Percentiles rank a stretch among this genome's conserved stretches.
phyloP scores from a whole-genome alignment of 1,139 yeast genomes.

The Saccharomyces hybrid region DNA sequence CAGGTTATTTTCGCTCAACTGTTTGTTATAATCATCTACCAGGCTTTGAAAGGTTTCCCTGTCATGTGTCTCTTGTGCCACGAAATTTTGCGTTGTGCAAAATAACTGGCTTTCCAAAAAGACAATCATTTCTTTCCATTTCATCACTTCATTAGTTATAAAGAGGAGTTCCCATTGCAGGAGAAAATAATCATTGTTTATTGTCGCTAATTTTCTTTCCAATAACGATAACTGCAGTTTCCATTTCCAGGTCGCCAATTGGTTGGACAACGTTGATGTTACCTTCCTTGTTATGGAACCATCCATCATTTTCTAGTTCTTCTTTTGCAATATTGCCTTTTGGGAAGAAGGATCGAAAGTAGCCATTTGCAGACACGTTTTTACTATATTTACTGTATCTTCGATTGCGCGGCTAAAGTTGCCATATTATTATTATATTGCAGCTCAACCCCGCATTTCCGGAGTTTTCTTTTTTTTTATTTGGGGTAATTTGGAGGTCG shows the following conservation, averaged over 20 bases:
- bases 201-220: not conserved
- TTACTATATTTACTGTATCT: not conserved
- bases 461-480: not conserved
- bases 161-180: not conserved
- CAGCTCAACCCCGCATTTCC: not conserved
- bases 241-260: not conserved
- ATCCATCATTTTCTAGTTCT: not conserved
- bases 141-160: not conserved
- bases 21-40: not conserved
- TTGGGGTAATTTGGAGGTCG: conserved; percentile 1
- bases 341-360: not conserved
- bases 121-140: not conserved
- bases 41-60: not conserved
- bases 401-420: not conserved
- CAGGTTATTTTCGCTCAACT: not conserved
- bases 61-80: not conserved
- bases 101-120: not conserved
- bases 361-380: not conserved
- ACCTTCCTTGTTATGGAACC: not conserved
- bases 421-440: not conserved
- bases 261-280: not conserved
- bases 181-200: not conserved
- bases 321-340: not conserved
- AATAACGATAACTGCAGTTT: not conserved
- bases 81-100: not conserved